phyloP scores from a whole-genome alignment of 805 yeast species.

The Myxozyma monticola region DNA sequence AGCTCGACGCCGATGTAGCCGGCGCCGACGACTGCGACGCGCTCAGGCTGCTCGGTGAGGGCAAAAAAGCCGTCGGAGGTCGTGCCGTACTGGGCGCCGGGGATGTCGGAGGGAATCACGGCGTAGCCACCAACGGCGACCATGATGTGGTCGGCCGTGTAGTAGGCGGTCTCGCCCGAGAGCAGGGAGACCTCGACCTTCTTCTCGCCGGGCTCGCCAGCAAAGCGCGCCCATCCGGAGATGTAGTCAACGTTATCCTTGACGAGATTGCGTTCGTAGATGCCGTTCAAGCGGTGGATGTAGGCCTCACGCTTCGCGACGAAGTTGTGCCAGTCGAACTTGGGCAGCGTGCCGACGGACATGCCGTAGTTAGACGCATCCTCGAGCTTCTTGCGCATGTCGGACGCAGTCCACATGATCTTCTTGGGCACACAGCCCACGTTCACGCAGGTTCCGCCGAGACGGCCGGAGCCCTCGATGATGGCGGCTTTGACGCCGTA shows the following conservation, averaged over 20 bases:
- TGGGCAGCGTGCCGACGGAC: conserved; percentile 54
- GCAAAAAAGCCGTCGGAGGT: conserved; percentile 90
- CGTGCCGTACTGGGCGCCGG: conserved; percentile 81
- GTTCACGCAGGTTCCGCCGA: conserved; percentile 99
- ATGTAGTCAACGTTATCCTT: conserved; percentile 87
- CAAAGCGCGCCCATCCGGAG: conserved; percentile 83
- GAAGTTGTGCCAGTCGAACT: conserved; percentile 79
- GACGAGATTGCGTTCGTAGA: conserved; percentile 80
- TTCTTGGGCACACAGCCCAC: conserved; percentile 99
- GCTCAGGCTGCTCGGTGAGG: conserved; percentile 78
- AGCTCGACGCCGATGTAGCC: conserved; percentile 97
- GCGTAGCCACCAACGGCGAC: conserved; percentile 95
- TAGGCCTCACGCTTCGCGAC: conserved; percentile 93
- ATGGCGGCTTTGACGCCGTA: conserved; percentile 87
- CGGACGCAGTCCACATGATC: conserved; percentile 98
- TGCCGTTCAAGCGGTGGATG: conserved; percentile 82
- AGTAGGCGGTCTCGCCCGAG: conserved; percentile 59
- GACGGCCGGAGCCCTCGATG: conserved; percentile 67
- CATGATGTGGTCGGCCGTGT: conserved; percentile 77
- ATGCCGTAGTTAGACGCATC: conserved; percentile 86
- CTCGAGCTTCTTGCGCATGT: conserved; percentile 70
- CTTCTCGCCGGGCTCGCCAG: conserved; percentile 52
- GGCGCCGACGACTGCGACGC: conserved; percentile 94
- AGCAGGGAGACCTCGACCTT: conserved; percentile 70
- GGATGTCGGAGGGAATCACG: conserved; percentile 62